Percentiles rank a stretch among this genome's conserved stretches.
Evolutionary conservation across 2,329 filamentous ascomycete genomes (phyloP).

Genomic region (Geosmithia putterillii): DNA sequence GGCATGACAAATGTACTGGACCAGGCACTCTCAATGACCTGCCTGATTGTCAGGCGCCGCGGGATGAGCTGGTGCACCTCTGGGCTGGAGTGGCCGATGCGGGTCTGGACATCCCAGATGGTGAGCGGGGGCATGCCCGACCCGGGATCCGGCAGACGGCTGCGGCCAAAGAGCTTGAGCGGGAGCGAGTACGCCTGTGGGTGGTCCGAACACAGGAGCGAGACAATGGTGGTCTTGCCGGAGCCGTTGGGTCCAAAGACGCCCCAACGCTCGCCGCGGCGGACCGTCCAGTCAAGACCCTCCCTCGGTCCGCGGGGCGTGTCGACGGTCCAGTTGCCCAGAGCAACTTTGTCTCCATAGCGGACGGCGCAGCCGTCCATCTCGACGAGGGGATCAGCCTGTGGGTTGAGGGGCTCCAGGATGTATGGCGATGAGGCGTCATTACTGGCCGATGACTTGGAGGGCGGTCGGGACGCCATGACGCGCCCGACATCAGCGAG

Average conservation of each 20-base stretch:
- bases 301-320: slow-evolving; percentile 29
- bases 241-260: slow-evolving; percentile 91
- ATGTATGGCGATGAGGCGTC: slow-evolving; percentile 6
- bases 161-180: slow-evolving; percentile 73
- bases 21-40: slow-evolving; percentile 77
- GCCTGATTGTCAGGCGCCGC: slow-evolving; percentile 57
- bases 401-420: slow-evolving; percentile 9
- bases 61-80: slow-evolving; percentile 94
- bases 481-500: slow-evolving; percentile 37
- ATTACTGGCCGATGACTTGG: not conserved
- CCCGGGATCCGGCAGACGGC: slow-evolving; percentile 63
- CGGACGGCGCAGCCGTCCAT: slow-evolving; percentile 76
- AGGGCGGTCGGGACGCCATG: slow-evolving; percentile 15
- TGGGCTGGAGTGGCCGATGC: slow-evolving; percentile 86
- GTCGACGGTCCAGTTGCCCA: slow-evolving; percentile 70
- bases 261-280: slow-evolving; percentile 77
- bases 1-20: slow-evolving; percentile 71
- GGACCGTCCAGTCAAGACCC: slow-evolving; percentile 74
- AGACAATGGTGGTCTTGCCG: slow-evolving; percentile 90
- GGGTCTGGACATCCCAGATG: slow-evolving; percentile 82
- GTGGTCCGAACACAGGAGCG: slow-evolving; percentile 88
- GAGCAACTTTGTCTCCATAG: slow-evolving; percentile 64
- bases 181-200: slow-evolving; percentile 87
- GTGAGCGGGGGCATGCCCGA: slow-evolving; percentile 59
- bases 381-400: slow-evolving; percentile 64